A percentile compares a stretch with the other conserved stretches of the same genome.
These are phyloP conservation scores for Aspergillus carbonarius DNA, from an alignment of 2,329 filamentous ascomycete species.

Conservation along the genomic window DNA sequence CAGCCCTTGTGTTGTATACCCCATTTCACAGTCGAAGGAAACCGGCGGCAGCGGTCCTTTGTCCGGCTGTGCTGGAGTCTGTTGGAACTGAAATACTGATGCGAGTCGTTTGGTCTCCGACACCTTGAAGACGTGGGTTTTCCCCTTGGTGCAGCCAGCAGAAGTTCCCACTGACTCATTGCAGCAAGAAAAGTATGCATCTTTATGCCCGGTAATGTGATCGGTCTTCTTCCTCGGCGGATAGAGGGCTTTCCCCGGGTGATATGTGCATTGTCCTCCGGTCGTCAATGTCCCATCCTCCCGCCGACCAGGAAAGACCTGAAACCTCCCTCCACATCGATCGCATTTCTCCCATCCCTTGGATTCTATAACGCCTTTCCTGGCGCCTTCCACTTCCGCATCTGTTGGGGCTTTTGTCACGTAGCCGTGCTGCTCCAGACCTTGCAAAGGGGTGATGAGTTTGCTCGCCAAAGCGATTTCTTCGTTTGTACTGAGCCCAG, in stretches of 20 bases:
- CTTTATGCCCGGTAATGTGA: constrained; percentile 55
- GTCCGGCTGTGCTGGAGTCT: constrained; percentile 60
- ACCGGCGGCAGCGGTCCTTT: constrained; percentile 51
- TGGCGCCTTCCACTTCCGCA: constrained; percentile 65
- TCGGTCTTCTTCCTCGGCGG: constrained; percentile 57
- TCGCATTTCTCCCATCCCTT: constrained; percentile 86
- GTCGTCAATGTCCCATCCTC: constrained; percentile 72
- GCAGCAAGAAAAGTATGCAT: constrained; percentile 75
- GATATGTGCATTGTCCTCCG: constrained; percentile 76
- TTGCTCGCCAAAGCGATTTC: constrained; percentile 66
- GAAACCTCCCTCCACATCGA: constrained; percentile 80
- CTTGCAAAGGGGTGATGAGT: constrained; percentile 63
- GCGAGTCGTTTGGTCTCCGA: constrained; percentile 74
- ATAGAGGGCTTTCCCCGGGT: constrained; percentile 70
- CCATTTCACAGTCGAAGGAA: constrained; percentile 96
- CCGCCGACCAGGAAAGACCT: constrained; percentile 84
- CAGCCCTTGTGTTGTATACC: constrained; percentile 82
- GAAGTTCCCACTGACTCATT: constrained; percentile 70
- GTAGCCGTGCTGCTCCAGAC: constrained; percentile 71
- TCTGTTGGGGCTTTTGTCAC: constrained; percentile 66
- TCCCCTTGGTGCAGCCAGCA: constrained; percentile 68
- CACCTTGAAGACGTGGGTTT: constrained; percentile 85
- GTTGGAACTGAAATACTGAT: constrained; percentile 72
- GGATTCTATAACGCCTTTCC: constrained; percentile 63
- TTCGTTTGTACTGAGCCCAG: constrained; percentile 65